Percentiles rank a stretch among this genome's conserved stretches.
phyloP scores from a whole-genome alignment of 2,329 filamentous ascomycete species.

The Madurella mycetomatis region DNA sequence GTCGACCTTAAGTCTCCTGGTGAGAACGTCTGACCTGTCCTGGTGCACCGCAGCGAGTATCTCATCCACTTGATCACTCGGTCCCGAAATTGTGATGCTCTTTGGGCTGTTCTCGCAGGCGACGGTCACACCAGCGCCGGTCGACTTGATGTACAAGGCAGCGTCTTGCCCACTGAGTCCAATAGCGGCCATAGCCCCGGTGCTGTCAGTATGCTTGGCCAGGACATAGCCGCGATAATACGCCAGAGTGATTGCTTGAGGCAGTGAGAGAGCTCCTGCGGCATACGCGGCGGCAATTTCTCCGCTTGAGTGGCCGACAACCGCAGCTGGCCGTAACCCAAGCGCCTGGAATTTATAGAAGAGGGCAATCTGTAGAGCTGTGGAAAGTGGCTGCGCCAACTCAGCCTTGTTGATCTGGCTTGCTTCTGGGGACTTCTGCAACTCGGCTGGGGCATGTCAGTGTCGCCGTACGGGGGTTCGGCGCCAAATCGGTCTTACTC shows the following conservation, averaged over 20 bases:
- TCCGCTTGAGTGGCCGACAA: conserved; percentile 23
- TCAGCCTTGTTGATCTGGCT: conserved; percentile 26
- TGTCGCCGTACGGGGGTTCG: too few species aligned
- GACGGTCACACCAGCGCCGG: too few species aligned
- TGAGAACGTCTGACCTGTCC: too few species aligned
- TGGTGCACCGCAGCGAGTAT: too few species aligned
- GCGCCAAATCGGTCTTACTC: too few species aligned
- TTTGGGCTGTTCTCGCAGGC: too few species aligned
- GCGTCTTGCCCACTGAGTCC: not conserved
- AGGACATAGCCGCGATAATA: conserved; percentile 36
- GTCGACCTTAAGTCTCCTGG: too few species aligned
- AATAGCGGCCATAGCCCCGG: conserved; percentile 17
- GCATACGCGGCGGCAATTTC: conserved; percentile 35
- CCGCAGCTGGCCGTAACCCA: conserved; percentile 23
- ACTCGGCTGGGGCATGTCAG: not conserved
- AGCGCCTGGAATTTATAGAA: conserved; percentile 29
- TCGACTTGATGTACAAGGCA: not conserved
- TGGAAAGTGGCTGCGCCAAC: conserved; percentile 31
- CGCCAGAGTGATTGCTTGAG: conserved; percentile 35
- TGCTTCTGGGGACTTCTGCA: conserved; percentile 6
- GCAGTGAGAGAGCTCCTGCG: conserved; percentile 31
- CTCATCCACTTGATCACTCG: too few species aligned
- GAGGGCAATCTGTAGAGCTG: conserved; percentile 32
- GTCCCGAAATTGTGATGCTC: too few species aligned
- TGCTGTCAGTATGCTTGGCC: conserved; percentile 17